Percentiles rank a stretch among this genome's conserved stretches.
Conservation (phyloP, 306 rosid genomes). For the Quercus robur region DNA sequence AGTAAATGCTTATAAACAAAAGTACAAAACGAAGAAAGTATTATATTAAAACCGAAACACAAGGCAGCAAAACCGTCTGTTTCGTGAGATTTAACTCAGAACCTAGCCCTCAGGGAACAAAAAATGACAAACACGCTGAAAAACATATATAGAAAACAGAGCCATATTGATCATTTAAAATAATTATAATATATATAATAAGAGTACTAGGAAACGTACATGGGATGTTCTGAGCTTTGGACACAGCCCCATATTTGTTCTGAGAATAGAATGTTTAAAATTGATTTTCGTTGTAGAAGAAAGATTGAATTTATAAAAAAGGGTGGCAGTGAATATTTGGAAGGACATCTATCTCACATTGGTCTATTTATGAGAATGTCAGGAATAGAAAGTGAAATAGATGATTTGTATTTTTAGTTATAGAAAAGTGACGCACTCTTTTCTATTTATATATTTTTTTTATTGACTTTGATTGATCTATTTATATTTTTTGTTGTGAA, state of each 20-base stretch:
- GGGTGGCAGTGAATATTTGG: not conserved
- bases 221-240: constrained; percentile 1
- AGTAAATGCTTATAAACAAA: not conserved
- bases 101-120: not conserved
- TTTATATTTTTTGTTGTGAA: too few relatives aligned
- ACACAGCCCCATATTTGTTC: constrained; percentile 13
- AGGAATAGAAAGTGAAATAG: too few relatives aligned
- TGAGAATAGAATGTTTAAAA: not conserved
- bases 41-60: not conserved
- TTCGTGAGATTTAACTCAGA: not conserved
- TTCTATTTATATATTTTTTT: too few relatives aligned
- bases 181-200: too few relatives aligned
- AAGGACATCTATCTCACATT: too few relatives aligned
- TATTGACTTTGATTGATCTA: too few relatives aligned
- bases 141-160: too few relatives aligned
- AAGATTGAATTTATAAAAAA: not conserved
- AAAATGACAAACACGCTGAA: not conserved
- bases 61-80: not conserved
- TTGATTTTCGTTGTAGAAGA: not conserved
- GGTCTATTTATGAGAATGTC: too few relatives aligned
- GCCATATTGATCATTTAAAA: too few relatives aligned
- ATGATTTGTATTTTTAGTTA: too few relatives aligned
- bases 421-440: too few relatives aligned
- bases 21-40: not conserved
- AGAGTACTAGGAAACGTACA: constrained; percentile 2